Percentiles rank a stretch among this genome's conserved stretches.
Evolutionary conservation across 805 yeast genomes (phyloP).

Genomic region (Saturnispora sekii): DNA sequence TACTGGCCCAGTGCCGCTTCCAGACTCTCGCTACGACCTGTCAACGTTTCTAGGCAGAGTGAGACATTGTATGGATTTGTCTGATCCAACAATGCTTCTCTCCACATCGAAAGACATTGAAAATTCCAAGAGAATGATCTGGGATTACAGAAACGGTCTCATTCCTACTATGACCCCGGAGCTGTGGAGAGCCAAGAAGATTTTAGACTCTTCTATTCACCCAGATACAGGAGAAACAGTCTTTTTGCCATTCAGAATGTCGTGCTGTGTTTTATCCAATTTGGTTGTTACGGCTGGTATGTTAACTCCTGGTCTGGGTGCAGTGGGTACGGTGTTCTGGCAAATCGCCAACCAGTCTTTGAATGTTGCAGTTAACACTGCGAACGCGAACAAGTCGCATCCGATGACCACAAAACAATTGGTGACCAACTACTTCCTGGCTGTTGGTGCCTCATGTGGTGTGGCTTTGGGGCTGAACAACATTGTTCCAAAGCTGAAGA

Average conservation of each 20-base stretch:
- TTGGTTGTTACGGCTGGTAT: conserved; percentile 94
- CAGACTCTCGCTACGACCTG: conserved; percentile 72
- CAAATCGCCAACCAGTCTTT: conserved; percentile 95
- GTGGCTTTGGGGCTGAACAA: conserved; percentile 92
- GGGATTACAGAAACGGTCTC: conserved; percentile 66
- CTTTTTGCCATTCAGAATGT: conserved; percentile 91
- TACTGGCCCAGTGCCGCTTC: conserved; percentile 71
- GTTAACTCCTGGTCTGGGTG: conserved; percentile 90
- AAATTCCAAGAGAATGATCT: conserved; percentile 52
- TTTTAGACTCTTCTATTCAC: conserved; percentile 86
- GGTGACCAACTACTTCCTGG: conserved; percentile 69
- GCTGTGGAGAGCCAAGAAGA: conserved; percentile 80
- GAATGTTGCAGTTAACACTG: conserved; percentile 93
- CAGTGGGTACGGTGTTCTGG: conserved; percentile 92
- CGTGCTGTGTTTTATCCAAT: conserved; percentile 87
- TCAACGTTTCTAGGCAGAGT: conserved; percentile 89
- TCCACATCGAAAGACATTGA: conserved; percentile 57
- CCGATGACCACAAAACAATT: conserved; percentile 77
- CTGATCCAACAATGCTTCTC: conserved; percentile 85
- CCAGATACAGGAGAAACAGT: conserved; percentile 97
- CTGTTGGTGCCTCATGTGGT: conserved; percentile 90
- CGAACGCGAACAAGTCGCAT: conserved; percentile 92
- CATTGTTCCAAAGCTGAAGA: conserved; percentile 74
- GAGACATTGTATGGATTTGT: conserved; percentile 83
- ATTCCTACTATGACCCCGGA: conserved; percentile 59